Conservation (phyloP, 352 stramenopile genomes). For the Pythium phragmitis region DNA sequence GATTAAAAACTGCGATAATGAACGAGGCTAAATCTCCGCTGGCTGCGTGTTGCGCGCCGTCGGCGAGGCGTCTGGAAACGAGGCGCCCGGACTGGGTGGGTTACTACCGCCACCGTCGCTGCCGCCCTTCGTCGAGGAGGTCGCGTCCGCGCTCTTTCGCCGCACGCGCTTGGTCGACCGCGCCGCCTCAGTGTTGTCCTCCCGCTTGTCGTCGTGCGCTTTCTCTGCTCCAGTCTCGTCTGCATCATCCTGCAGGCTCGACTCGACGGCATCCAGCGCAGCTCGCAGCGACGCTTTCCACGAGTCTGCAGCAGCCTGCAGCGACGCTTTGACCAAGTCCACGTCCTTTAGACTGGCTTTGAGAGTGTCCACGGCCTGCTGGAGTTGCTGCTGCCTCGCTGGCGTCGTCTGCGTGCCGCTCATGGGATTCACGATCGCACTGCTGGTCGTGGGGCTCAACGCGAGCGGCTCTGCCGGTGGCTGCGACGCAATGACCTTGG, state of each 20-base stretch:
- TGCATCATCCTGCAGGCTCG: neutral
- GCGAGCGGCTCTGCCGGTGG: conserved; percentile 2
- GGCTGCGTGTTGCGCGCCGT: neutral
- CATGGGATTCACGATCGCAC: neutral
- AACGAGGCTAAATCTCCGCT: neutral
- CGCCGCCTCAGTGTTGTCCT: neutral
- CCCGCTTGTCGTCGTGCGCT: neutral
- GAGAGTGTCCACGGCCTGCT: no score
- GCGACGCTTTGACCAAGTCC: no score
- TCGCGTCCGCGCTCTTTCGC: neutral
- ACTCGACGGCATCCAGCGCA: neutral
- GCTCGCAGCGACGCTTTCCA: no score
- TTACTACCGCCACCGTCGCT: neutral
- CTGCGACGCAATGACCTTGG: conserved; percentile 1
- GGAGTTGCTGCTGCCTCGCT: no score
- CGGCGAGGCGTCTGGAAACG: neutral
- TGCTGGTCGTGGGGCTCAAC: neutral
- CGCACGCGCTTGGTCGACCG: neutral
- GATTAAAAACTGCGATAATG: neutral
- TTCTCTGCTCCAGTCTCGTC: neutral
- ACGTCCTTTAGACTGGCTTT: no score
- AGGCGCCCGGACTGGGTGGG: neutral
- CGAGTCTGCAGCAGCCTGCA: no score
- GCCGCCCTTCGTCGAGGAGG: neutral
- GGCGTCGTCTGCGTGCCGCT: neutral